Evolutionary conservation across 2,329 filamentous ascomycete species (phyloP), one percentile per base, ranked within the genome.

Genomic region (Niveomyces coronatus): DNA sequence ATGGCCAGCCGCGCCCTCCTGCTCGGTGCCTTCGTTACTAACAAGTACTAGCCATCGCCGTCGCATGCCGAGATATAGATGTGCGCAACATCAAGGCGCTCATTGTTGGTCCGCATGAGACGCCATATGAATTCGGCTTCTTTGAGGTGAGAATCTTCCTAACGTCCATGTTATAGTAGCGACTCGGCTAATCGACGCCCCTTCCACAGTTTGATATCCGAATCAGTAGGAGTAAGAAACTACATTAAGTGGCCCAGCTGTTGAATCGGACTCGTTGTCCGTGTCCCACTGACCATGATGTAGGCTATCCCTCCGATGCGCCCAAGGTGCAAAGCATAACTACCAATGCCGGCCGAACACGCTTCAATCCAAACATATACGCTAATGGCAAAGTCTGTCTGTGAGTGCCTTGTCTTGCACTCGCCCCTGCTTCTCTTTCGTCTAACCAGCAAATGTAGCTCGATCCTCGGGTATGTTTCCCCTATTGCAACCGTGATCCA

Each of bases 331-430:
- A 68, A 17, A 80, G 82, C 18, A 71, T 79, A 29, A 96, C 91
- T 0, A 98, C 89, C 2, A 95, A 96, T 54, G 68, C 71, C n/a
- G 89, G 89, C 9, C 71, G 81, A 42, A 87, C 82, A 54, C 79
- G 91, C 7, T 96, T 96, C 67, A 95, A 95, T 53, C 91, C 91
- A 4, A 98, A 98, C 54, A 94, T 98, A 44, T 98, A 98, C 55
- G 71, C 87, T 1, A 76, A 67, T 35, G 91, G 91, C 34, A 93
- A 89, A 62, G 88, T 98, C 40, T 98, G 91, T 65, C 61, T 98
- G 76, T 93, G 61, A 67, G 82, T 71, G 28, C n/a, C n/a, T n/a
- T n/a, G 32, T 20, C 30, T 22, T 7, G 8, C n/a, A n/a, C 13
- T 13, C 40, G 20, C 44, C 9, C 31, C 13, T 17, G 7, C n/a